Evolutionary conservation across 73 alveolate genomes (phyloP).

Genomic region (Paramecium primaurelia): DNA sequence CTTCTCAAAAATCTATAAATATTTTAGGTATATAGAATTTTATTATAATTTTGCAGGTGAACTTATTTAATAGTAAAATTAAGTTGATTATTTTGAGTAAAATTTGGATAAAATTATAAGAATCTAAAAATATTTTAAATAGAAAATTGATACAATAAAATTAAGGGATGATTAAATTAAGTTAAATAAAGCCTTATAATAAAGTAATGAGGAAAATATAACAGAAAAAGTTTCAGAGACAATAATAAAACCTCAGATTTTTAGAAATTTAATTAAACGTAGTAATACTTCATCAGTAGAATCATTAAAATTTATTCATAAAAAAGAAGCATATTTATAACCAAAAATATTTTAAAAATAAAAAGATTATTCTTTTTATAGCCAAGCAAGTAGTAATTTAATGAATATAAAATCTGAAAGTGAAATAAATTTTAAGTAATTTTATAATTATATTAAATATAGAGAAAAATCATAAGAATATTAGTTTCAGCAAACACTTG

Average conservation of each 20-base stretch:
- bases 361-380: not conserved
- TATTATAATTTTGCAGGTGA: not conserved
- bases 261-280: not conserved
- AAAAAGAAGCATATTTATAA: not conserved
- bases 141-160: not conserved
- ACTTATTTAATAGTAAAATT: not conserved
- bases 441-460: not conserved
- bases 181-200: not conserved
- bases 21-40: not conserved
- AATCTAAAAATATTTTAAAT: not conserved
- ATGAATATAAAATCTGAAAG: not conserved
- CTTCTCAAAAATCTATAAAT: not conserved
- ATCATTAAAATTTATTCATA: not conserved
- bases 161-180: not conserved
- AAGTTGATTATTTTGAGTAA: not conserved
- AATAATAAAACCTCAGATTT: not conserved
- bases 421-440: not conserved
- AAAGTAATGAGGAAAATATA: not conserved
- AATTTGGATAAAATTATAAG: not conserved
- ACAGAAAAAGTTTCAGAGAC: not conserved
- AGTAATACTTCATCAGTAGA: constrained; percentile 6
- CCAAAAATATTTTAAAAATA: not conserved
- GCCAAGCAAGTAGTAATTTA: not conserved
- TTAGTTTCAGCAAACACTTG: not conserved
- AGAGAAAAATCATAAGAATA: not conserved